Conservation (phyloP, 306 rosid genomes). For the Mucuna pruriens region DNA sequence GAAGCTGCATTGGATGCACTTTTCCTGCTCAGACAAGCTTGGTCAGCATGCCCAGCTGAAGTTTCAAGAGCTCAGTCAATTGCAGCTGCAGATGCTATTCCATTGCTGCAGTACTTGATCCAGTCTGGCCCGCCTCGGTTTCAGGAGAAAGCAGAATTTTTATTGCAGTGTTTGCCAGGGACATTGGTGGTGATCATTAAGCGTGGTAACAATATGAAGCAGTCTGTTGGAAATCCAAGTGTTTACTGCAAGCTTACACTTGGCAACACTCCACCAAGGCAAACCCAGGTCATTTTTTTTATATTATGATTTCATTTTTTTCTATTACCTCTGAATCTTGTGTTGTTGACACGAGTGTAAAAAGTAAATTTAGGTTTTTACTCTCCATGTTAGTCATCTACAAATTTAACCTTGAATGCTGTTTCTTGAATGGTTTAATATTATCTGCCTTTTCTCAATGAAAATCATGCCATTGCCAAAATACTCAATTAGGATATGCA, state of each 20-base stretch:
- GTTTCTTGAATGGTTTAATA: not conserved
- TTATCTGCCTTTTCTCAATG: not conserved
- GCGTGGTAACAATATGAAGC: conserved; percentile 96
- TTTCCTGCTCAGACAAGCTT: conserved; percentile 97
- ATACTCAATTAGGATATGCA: not conserved
- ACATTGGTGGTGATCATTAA: conserved; percentile 89
- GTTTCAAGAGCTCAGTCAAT: conserved; percentile 96
- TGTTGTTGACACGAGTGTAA: not conserved
- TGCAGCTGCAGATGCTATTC: conserved; percentile 98
- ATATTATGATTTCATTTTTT: not conserved
- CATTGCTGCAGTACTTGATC: conserved; percentile 89
- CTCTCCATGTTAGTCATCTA: not conserved
- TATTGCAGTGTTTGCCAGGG: conserved; percentile 98
- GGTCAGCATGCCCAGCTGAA: conserved; percentile 99
- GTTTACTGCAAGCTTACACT: conserved; percentile 93
- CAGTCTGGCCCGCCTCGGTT: conserved; percentile 99
- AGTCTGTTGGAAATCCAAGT: conserved; percentile 98
- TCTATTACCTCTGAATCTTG: not conserved
- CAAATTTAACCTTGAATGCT: not conserved
- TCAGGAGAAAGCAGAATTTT: conserved; percentile 95
- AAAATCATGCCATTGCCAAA: not conserved
- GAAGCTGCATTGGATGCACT: conserved; percentile 97
- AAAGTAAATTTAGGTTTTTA: conserved; percentile 18
- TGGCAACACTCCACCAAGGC: conserved; percentile 86
- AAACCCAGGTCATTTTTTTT: conserved; percentile 62